phyloP scores from a whole-genome alignment of 2,329 filamentous ascomycete genomes.

The Fusarium tricinctum region DNA sequence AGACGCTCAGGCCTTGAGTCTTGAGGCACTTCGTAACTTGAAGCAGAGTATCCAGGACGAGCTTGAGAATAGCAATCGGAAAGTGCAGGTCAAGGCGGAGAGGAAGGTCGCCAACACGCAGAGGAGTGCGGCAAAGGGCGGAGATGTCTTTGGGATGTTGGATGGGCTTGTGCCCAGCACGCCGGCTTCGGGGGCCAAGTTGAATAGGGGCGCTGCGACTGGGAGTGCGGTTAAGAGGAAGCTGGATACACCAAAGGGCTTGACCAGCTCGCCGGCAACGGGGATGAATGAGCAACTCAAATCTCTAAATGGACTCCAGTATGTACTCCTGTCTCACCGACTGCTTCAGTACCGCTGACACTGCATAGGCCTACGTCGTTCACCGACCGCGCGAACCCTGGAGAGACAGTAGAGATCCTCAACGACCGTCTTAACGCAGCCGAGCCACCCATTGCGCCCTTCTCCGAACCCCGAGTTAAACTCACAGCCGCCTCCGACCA shows the following conservation, averaged over 20 bases:
- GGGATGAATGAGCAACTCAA: slow-evolving; percentile 54
- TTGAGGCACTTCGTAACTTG: slow-evolving; percentile 80
- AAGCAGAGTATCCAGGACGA: slow-evolving; percentile 89
- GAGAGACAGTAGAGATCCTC: slow-evolving; percentile 85
- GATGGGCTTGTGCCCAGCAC: slow-evolving; percentile 78
- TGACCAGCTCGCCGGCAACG: slow-evolving; percentile 54
- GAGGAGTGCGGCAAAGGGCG: slow-evolving; percentile 66
- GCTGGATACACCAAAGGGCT: slow-evolving; percentile 48
- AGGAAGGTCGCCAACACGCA: slow-evolving; percentile 75
- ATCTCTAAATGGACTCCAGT: slow-evolving; percentile 51
- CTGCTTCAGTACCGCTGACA: slow-evolving; percentile 10
- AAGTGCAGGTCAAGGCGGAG: slow-evolving; percentile 72
- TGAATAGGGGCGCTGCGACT: slow-evolving; percentile 54
- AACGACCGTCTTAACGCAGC: slow-evolving; percentile 79
- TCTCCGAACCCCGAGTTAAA: slow-evolving; percentile 82
- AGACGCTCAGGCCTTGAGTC: slow-evolving; percentile 77
- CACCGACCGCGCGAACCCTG: slow-evolving; percentile 80
- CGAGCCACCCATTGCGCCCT: slow-evolving; percentile 79
- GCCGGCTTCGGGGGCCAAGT: slow-evolving; percentile 61
- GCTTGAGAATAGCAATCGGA: slow-evolving; percentile 81
- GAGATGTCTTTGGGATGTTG: slow-evolving; percentile 88
- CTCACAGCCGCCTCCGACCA: slow-evolving; percentile 88
- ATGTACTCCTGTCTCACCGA: slow-evolving; percentile 20
- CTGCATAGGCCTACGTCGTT: slow-evolving; percentile 64
- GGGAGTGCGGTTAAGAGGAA: slow-evolving; percentile 54